Evolutionary conservation across 1,284 basidiomycete genomes (phyloP).

Genomic region (Pseudozyma thailandica): DNA sequence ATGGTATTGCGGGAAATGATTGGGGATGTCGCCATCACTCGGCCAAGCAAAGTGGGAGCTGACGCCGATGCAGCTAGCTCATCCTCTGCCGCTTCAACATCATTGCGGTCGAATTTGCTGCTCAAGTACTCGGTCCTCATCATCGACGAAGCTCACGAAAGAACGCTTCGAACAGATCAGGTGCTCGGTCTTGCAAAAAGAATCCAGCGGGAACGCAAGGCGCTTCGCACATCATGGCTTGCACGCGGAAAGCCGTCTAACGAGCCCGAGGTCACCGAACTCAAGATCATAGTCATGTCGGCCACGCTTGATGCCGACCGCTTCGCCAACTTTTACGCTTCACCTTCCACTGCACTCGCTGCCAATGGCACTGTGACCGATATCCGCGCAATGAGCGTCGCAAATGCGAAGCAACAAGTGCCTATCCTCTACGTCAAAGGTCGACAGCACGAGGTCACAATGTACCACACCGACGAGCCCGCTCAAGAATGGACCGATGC

Average conservation of each 20-base stretch:
- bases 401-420: conserved; percentile 69
- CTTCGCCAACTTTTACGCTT: conserved; percentile 87
- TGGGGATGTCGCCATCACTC: conserved; percentile 53
- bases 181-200: conserved; percentile 87
- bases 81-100: neutral
- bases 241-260: conserved; percentile 57
- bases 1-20: conserved; percentile 92
- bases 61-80: neutral
- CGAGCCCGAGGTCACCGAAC: conserved; percentile 65
- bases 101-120: conserved; percentile 71
- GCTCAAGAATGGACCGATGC: conserved; percentile 89
- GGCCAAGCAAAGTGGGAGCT: neutral
- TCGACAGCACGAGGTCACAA: conserved; percentile 84
- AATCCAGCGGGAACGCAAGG: conserved; percentile 67
- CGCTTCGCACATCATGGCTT: conserved; percentile 71
- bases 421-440: conserved; percentile 91
- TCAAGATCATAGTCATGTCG: conserved; percentile 96
- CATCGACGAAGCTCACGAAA: conserved; percentile 97
- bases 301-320: conserved; percentile 94
- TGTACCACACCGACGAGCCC: conserved; percentile 75
- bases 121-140: conserved; percentile 87
- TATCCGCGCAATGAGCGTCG: neutral
- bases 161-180: conserved; percentile 92
- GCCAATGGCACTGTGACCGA: conserved; percentile 1
- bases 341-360: conserved; percentile 29